A percentile compares a stretch with the other conserved stretches of the same genome.
Evolutionary conservation across 768 basidiomycete genomes (phyloP).

Genomic region (Collybiopsis confluens): DNA sequence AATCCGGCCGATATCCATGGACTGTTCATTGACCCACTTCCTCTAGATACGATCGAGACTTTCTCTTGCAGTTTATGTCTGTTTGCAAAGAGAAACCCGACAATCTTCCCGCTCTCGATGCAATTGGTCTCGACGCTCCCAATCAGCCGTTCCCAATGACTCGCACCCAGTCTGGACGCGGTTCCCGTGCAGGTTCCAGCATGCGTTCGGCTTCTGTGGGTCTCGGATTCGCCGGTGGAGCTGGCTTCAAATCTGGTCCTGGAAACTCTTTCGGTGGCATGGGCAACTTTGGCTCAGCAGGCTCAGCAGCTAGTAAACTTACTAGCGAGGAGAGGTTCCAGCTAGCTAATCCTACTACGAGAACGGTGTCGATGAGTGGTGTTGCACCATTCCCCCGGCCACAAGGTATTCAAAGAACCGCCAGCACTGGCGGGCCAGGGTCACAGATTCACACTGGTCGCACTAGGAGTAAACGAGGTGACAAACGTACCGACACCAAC

Average conservation of each 20-base stretch:
- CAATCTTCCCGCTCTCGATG: conserved; percentile 81
- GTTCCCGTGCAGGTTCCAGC: conserved; percentile 39
- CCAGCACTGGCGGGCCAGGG: conserved; percentile 60
- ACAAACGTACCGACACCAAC: conserved; percentile 54
- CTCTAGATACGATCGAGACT: conserved; percentile 89
- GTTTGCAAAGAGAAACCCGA: conserved; percentile 96
- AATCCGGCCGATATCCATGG: background rate
- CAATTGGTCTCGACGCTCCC: conserved; percentile 86
- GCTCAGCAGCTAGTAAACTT: conserved; percentile 39
- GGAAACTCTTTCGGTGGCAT: conserved; percentile 47
- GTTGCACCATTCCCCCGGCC: conserved; percentile 51
- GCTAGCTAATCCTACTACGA: conserved; percentile 33
- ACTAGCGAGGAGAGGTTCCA: conserved; percentile 70
- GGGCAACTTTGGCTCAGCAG: conserved; percentile 61
- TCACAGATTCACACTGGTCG: conserved; percentile 47
- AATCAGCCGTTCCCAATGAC: conserved; percentile 38
- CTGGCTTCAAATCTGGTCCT: conserved; percentile 48
- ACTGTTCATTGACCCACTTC: background rate
- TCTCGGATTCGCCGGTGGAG: conserved; percentile 28
- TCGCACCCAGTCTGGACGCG: conserved; percentile 62
- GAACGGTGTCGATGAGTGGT: conserved; percentile 56
- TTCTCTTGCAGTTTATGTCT: conserved; percentile 94
- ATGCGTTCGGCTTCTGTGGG: conserved; percentile 30
- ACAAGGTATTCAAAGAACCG: conserved; percentile 61
- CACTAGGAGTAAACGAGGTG: conserved; percentile 81